phyloP scores from a whole-genome alignment of 805 yeast species.

The Yamadazyma tumulicola region DNA sequence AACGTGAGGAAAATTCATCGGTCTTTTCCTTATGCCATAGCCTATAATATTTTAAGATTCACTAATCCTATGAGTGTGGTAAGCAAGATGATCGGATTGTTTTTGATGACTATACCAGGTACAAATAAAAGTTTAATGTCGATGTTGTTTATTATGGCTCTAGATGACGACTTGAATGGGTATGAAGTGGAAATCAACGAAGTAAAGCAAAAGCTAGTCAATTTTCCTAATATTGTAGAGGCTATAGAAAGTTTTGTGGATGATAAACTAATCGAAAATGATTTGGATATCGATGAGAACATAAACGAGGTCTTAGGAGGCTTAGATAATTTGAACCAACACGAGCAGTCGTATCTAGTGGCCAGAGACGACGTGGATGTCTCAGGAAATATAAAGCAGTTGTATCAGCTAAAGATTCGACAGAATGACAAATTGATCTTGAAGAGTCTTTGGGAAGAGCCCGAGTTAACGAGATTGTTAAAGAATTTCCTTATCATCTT shows the following conservation, averaged over 20 bases:
- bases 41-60: constrained; percentile 71
- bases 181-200: constrained; percentile 20
- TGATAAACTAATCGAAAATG: constrained; percentile 5
- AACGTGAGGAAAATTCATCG: constrained; percentile 71
- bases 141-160: constrained; percentile 59
- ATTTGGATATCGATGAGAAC: constrained; percentile 8
- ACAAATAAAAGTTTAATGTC: constrained; percentile 51
- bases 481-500: constrained; percentile 59
- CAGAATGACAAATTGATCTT: constrained; percentile 73
- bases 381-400: constrained; percentile 49
- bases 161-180: constrained; percentile 15
- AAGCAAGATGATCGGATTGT: constrained; percentile 73
- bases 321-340: not conserved
- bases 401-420: constrained; percentile 61
- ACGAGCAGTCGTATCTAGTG: not conserved
- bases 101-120: constrained; percentile 52
- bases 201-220: constrained; percentile 33
- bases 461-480: constrained; percentile 70
- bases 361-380: not conserved
- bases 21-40: constrained; percentile 74
- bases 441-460: constrained; percentile 81
- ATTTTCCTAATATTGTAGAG: constrained; percentile 20
- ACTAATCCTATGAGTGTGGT: constrained; percentile 87
- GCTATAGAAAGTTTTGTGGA: constrained; percentile 25
- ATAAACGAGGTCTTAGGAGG: constrained; percentile 2